These are phyloP conservation scores for Pythium angustatum DNA, from an alignment of 352 stramenopile genomes.

Conservation along the genomic window DNA sequence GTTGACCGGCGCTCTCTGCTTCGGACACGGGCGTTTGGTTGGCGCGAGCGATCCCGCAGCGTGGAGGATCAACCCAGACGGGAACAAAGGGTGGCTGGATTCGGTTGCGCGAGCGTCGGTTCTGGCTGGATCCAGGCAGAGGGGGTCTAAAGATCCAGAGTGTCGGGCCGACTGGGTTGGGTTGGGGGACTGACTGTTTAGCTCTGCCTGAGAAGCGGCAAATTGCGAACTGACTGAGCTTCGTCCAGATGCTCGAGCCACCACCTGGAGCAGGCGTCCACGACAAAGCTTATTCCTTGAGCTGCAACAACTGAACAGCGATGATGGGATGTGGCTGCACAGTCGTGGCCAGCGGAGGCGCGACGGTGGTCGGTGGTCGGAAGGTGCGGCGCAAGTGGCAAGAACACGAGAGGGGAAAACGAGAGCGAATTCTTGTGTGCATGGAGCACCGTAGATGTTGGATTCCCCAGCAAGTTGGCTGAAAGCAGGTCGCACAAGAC, in stretches of 20 bases:
- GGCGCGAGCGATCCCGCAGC: not conserved
- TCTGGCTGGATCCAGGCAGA: not conserved
- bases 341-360: not conserved
- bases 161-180: too few species aligned
- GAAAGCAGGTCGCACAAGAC: not conserved
- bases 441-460: too few species aligned
- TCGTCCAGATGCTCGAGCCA: not conserved
- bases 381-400: slow-evolving; percentile 12
- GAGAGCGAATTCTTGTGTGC: not conserved
- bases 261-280: not conserved
- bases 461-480: not conserved
- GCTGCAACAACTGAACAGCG: not conserved
- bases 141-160: not conserved
- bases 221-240: slow-evolving; percentile 12
- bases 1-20: not conserved
- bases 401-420: slow-evolving; percentile 13
- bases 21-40: slow-evolving; percentile 14
- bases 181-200: too few species aligned
- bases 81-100: not conserved
- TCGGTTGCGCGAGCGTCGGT: not conserved
- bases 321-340: slow-evolving; percentile 10
- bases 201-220: slow-evolving; percentile 1
- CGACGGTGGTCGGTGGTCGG: slow-evolving; percentile 15
- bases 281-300: slow-evolving; percentile 19
- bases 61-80: not conserved